A percentile compares a stretch with the other conserved stretches of the same genome.
Evolutionary conservation across 306 rosid genomes (phyloP).

Genomic region (Mimosa bimucronata): DNA sequence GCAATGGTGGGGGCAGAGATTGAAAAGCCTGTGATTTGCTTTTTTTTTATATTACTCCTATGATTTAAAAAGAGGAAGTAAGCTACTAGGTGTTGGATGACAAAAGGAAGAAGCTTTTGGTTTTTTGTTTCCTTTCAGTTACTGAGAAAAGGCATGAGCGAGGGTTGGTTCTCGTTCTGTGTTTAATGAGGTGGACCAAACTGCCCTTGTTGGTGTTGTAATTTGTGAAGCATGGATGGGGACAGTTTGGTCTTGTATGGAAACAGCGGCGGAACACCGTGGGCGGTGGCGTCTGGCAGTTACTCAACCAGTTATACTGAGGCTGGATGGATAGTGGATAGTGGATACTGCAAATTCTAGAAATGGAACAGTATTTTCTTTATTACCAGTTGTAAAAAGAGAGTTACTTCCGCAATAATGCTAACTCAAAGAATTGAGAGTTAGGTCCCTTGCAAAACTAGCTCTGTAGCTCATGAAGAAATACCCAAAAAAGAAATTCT

Average conservation of each 20-base stretch:
- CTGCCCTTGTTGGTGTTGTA: background rate
- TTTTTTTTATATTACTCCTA: background rate
- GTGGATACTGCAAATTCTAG: background rate
- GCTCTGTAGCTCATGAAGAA: too few relatives aligned
- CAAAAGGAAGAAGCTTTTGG: slow-evolving; percentile 4
- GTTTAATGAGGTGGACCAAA: background rate
- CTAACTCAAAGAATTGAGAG: too few relatives aligned
- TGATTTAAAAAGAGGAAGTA: background rate
- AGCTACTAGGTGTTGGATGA: background rate
- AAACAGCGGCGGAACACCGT: slow-evolving; percentile 18
- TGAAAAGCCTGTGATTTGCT: background rate
- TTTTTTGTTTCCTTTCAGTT: background rate
- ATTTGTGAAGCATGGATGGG: background rate
- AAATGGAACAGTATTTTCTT: background rate
- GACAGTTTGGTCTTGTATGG: background rate
- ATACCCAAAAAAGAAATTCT: too few relatives aligned
- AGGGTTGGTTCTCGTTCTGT: background rate
- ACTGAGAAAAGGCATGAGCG: background rate
- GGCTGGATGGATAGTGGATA: background rate
- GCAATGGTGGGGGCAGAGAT: background rate
- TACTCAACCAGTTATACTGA: background rate
- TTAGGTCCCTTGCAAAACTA: too few relatives aligned
- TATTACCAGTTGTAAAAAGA: too few relatives aligned
- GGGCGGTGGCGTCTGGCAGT: background rate
- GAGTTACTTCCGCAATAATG: too few relatives aligned